Percentiles rank a stretch among this genome's conserved stretches.
Evolutionary conservation across 495 filamentous ascomycete species (phyloP).

Genomic region (Hypoxylon fragiforme): DNA sequence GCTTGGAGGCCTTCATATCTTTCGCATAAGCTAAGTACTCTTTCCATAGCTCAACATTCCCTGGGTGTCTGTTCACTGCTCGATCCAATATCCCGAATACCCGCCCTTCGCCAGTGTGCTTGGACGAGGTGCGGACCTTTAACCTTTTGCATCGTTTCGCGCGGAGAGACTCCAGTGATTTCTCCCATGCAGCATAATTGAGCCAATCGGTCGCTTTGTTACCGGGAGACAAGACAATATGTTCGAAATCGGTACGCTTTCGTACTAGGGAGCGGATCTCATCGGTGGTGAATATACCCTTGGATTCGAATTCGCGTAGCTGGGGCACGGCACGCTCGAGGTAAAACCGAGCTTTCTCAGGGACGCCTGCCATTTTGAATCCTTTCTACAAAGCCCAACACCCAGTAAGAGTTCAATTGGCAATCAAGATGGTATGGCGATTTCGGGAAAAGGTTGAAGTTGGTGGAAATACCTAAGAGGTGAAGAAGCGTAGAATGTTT

Average conservation of each 20-base stretch:
- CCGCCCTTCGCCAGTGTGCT: slow-evolving; percentile 71
- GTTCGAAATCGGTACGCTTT: slow-evolving; percentile 92
- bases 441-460: neutral
- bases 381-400: neutral
- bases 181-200: slow-evolving; percentile 87
- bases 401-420: neutral
- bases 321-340: slow-evolving; percentile 89
- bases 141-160: slow-evolving; percentile 80
- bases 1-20: slow-evolving; percentile 75
- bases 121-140: slow-evolving; percentile 63
- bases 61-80: slow-evolving; percentile 82
- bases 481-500: no score
- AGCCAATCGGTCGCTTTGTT: slow-evolving; percentile 75
- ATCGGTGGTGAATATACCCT: slow-evolving; percentile 86
- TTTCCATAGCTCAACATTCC: slow-evolving; percentile 83
- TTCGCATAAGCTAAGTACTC: slow-evolving; percentile 85
- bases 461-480: no score
- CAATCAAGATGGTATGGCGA: neutral
- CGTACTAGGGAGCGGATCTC: slow-evolving; percentile 85
- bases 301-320: slow-evolving; percentile 83
- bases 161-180: slow-evolving; percentile 81
- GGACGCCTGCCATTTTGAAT: slow-evolving; percentile 71
- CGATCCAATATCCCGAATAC: slow-evolving; percentile 90
- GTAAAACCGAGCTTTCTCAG: slow-evolving; percentile 93
- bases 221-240: slow-evolving; percentile 81